Conservation (phyloP, 2,329 filamentous ascomycete genomes). For the Aspergillus viridinutans region DNA sequence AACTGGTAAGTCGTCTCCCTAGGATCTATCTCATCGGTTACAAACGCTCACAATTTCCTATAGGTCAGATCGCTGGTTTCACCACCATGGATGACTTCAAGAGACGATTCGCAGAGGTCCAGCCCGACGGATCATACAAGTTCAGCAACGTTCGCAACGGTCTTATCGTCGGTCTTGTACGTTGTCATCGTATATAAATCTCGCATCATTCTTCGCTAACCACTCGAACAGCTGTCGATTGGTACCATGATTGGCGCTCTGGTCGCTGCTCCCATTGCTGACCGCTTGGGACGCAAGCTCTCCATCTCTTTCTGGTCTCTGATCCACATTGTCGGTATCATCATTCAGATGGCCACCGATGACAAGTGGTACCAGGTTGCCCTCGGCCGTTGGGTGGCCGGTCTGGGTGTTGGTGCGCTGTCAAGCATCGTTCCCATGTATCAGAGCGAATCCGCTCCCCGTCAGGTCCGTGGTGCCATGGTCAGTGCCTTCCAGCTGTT, state of each 20-base stretch:
- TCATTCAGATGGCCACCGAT: slow-evolving; percentile 39
- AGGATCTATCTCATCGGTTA: not conserved
- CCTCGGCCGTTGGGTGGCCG: slow-evolving; percentile 41
- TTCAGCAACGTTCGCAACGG: slow-evolving; percentile 43
- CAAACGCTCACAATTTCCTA: slow-evolving; percentile 7
- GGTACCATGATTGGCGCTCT: slow-evolving; percentile 42
- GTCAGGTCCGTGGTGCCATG: slow-evolving; percentile 43
- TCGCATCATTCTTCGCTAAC: not conserved
- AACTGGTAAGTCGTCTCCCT: slow-evolving; percentile 28
- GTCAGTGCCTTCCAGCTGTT: slow-evolving; percentile 47
- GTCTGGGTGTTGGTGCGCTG: slow-evolving; percentile 41
- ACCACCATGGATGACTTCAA: slow-evolving; percentile 46
- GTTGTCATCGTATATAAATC: slow-evolving; percentile 4
- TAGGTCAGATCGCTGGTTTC: slow-evolving; percentile 45
- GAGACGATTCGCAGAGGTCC: slow-evolving; percentile 35
- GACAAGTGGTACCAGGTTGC: slow-evolving; percentile 40
- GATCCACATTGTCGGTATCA: slow-evolving; percentile 38
- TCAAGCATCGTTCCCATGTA: slow-evolving; percentile 47
- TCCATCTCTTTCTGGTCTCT: slow-evolving; percentile 39
- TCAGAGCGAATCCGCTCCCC: slow-evolving; percentile 42
- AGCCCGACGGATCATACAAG: slow-evolving; percentile 28
- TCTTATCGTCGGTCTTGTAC: slow-evolving; percentile 40
- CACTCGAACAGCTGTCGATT: slow-evolving; percentile 35
- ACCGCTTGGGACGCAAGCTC: slow-evolving; percentile 40
- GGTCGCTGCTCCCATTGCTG: slow-evolving; percentile 39